Evolutionary conservation across 2,329 filamentous ascomycete species (phyloP), one percentile per base, ranked within the genome.

Genomic region (Phoma sp.): DNA sequence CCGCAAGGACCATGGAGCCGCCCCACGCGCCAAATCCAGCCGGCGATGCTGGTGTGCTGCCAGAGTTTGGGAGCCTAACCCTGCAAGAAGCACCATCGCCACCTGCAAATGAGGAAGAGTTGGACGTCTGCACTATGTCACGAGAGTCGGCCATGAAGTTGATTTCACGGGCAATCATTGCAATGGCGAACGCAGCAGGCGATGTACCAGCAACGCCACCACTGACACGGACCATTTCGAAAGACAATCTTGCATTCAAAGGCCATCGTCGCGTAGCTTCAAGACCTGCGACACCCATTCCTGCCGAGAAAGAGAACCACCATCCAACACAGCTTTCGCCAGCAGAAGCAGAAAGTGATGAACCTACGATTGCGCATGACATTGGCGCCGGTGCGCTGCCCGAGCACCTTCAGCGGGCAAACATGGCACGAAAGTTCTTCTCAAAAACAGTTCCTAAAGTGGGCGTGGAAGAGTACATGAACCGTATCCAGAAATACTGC

Each of bases 401-500:
- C 18, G 80, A 92, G 51, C 86, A 88, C 56, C 77, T 91, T 28
- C 93, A 97, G 72, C 90, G 95, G 70, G 87, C 87, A 58, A 89
- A 92, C 61, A 91, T 98, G 60, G 92, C 91, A 15, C 87, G 92
- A 63, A 95, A 95, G 68, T 99, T 99, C 77, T 96, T 95, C 79
- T 93, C 90, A 60, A 96, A 95, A 73, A 85, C 87, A 43, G 87
- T 92, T 14, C 93, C 95, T 17, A 88, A 90, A 10, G 93, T 98
- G 61, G 83, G 87, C 29, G 83, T 97, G 39, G 85, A 89, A 68
- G 89, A 95, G 60, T 99, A 98, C 71, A 84, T 98, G 20, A 81
- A 87, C 66, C 90, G 93, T 14, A 85, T 98, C 53, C 93, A 98
- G 76, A 86, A 86, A 53, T 97, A 90, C 78, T 98, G 93, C 69